Percentiles rank a stretch among this genome's conserved stretches.
Conservation (phyloP, 2,329 filamentous ascomycete genomes). For the Grosmannia huntii region DNA sequence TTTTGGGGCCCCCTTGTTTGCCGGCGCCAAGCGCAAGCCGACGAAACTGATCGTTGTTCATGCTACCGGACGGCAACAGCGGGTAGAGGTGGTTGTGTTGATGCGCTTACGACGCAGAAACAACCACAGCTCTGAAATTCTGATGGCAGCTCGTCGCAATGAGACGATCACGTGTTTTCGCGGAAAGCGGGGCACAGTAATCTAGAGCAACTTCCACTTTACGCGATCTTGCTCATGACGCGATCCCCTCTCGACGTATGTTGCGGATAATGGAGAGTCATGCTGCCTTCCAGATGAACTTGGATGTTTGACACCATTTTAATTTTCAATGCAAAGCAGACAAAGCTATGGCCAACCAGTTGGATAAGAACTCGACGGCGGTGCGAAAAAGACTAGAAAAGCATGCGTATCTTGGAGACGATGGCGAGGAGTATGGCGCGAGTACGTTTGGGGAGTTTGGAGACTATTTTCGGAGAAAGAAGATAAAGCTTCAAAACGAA, state of each 20-base stretch:
- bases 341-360: slow-evolving; percentile 39
- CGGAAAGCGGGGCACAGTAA: neutral
- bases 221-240: slow-evolving; percentile 5
- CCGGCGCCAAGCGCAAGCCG: slow-evolving; percentile 48
- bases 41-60: slow-evolving; percentile 96
- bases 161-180: slow-evolving; percentile 11
- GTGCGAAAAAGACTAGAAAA: slow-evolving; percentile 48
- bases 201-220: slow-evolving; percentile 3
- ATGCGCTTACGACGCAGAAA: neutral
- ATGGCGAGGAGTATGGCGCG: slow-evolving; percentile 79
- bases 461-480: slow-evolving; percentile 92
- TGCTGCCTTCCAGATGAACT: neutral
- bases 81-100: neutral
- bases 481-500: slow-evolving; percentile 91
- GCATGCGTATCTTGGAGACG: slow-evolving; percentile 67
- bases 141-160: neutral
- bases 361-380: slow-evolving; percentile 50
- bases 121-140: neutral
- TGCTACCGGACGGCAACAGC: slow-evolving; percentile 23
- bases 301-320: neutral
- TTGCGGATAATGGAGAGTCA: neutral
- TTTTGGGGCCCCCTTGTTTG: slow-evolving; percentile 4
- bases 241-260: neutral
- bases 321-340: neutral
- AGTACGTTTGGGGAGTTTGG: slow-evolving; percentile 80